Evolutionary conservation across 495 filamentous ascomycete species (phyloP).

Genomic region (Chaetomium fimeti): DNA sequence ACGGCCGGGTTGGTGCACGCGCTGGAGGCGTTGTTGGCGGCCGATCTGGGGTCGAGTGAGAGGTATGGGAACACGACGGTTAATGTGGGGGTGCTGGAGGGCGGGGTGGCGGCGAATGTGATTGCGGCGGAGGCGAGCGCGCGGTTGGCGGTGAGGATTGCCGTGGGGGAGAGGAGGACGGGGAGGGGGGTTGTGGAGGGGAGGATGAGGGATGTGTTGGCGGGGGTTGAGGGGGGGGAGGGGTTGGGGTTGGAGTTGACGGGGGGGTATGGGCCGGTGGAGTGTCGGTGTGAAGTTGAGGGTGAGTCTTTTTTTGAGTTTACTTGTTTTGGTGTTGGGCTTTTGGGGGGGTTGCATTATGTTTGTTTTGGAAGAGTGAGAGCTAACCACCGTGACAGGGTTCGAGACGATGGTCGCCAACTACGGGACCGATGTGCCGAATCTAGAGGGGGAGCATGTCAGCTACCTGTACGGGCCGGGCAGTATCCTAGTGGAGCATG

Average conservation of each 20-base stretch:
- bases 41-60: slow-evolving; percentile 68
- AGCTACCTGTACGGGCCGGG: slow-evolving; percentile 89
- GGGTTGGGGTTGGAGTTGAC: slow-evolving; percentile 58
- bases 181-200: slow-evolving; percentile 52
- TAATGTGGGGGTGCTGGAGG: slow-evolving; percentile 75
- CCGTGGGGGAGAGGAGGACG: slow-evolving; percentile 61
- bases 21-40: slow-evolving; percentile 58
- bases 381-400: slow-evolving; percentile 38
- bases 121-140: slow-evolving; percentile 72
- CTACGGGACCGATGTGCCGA: slow-evolving; percentile 90
- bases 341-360: background rate
- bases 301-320: slow-evolving; percentile 41
- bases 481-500: slow-evolving; percentile 84
- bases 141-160: slow-evolving; percentile 67
- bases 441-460: slow-evolving; percentile 68
- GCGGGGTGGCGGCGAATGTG: slow-evolving; percentile 86
- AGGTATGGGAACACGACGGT: slow-evolving; percentile 83
- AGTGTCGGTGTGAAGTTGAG: slow-evolving; percentile 75
- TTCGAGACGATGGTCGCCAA: slow-evolving; percentile 80
- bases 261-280: slow-evolving; percentile 67
- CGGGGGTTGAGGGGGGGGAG: slow-evolving; percentile 52
- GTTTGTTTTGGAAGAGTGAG: background rate
- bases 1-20: slow-evolving; percentile 71
- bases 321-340: too few relatives aligned
- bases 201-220: slow-evolving; percentile 60